Evolutionary conservation across 2,329 filamentous ascomycete genomes (phyloP), one percentile per base, ranked within the genome.

Genomic region (Xylaria arbuscula): DNA sequence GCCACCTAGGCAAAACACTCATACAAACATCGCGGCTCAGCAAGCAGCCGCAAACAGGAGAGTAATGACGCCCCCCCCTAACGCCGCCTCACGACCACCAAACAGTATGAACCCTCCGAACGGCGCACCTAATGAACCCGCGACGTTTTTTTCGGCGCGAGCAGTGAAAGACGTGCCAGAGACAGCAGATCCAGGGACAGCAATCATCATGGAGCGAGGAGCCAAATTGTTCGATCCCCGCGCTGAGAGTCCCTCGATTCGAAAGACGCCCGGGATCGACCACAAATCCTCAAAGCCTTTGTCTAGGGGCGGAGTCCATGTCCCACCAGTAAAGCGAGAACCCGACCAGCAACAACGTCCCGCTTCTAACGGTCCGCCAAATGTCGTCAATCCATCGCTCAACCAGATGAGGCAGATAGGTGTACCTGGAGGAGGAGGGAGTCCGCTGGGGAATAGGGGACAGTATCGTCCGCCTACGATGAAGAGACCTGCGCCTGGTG

Each of bases 201-300:
- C 80, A 81, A 36, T 76, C 80, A 78, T 84, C 3, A 78, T 81
- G 4, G 83, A 83, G 2, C 79, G 82, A 45, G 80, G 81, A 8
- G 82, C 82, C 6, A 85, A 88, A 13, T 82, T 85, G 28, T 95
- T 94, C 78, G 91, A 94, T 73, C 92, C 91, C 2, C 89, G 89
- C 66, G 86, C 89, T 6, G 91, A 94, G 75, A 93, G 90, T 69
- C 94, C 94, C 0, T 96, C 94, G 0, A 94, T 97, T 76, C 89
- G 93, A 69, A 94, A 95, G 77, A 98, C 95, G 0, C 92, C 92
- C 0, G 94, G 94, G 2, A 87, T 98, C 47, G 93, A 98, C 75
- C 93, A 97, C 76, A 89, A 83, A 24, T 90, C 88, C 60, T 94
- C 92, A 4, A 90, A 91, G 61, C 93, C 94, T 0, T 82, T 97